phyloP scores from a whole-genome alignment of 768 basidiomycete species.

The Amanita jacksonii region DNA sequence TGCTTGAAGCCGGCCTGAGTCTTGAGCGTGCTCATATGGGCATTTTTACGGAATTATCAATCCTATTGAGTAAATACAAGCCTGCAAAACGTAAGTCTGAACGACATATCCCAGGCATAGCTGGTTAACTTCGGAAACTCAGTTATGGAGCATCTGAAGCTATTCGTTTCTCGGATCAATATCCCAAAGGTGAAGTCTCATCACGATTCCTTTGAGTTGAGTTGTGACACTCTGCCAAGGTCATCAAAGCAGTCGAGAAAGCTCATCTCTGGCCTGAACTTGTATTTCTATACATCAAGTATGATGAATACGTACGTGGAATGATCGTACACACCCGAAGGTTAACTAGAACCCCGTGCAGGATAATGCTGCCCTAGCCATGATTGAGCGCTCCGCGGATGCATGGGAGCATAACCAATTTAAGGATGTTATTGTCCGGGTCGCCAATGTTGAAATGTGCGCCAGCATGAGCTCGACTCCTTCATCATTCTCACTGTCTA shows the following conservation, averaged over 20 bases:
- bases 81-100: conserved; percentile 73
- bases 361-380: conserved; percentile 96
- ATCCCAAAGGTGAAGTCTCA: conserved; percentile 63
- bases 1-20: conserved; percentile 92
- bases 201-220: neutral
- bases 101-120: neutral
- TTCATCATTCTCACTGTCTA: conserved; percentile 9
- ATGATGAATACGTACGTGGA: conserved; percentile 78
- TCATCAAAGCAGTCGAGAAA: conserved; percentile 92
- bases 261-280: conserved; percentile 98
- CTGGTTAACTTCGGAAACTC: conserved; percentile 6
- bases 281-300: conserved; percentile 97
- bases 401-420: conserved; percentile 99
- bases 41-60: conserved; percentile 92
- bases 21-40: conserved; percentile 98
- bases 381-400: conserved; percentile 98
- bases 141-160: conserved; percentile 99
- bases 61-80: conserved; percentile 90
- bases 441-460: conserved; percentile 95
- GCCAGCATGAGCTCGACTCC: conserved; percentile 12
- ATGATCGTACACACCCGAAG: neutral
- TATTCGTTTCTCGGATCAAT: conserved; percentile 93
- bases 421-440: conserved; percentile 95
- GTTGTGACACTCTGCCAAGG: conserved; percentile 18
- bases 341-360: conserved; percentile 18